Evolutionary conservation across 257 asterid species (phyloP), one percentile per base, ranked within the genome.

Genomic region (Salvia splendens): DNA sequence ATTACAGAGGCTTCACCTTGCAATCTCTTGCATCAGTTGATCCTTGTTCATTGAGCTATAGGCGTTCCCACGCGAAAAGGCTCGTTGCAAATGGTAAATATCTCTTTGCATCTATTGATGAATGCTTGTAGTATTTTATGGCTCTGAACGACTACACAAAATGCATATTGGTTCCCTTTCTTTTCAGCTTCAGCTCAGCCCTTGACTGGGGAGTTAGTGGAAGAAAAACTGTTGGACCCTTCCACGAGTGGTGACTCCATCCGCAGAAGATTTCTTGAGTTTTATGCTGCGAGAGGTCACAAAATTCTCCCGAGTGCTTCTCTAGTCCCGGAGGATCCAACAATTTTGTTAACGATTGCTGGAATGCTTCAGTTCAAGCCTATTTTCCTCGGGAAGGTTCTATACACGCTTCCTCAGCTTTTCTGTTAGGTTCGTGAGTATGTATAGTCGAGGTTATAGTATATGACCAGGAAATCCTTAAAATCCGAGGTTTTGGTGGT

Each of bases 341-440:
- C 98, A 1, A 97, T 92, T 82, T 81, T 92, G 67, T 82, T 92
- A 63, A 92, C 98, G 33, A 92, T 92, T 63, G 98, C 98, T 50
- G 98, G 97, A 73, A 92, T 92, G 97, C 97, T 92, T 76, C 98
- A 83, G 84, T 92, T 92, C 91, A 92, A 92, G 81, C 97, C 97
- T 42, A 85, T 92, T 59, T 92, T 92, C 83, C 97, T 89, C 1
- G 98, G 97, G 77, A 89, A 92, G 98, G 98, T 89, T 69, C 63
- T 54, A 49, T 50, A 73, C 12, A 28, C n/a, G 72, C 66, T 59
- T 72, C 55, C 72, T 69, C 17, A 61, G 40, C 71, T 77, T 63
- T 75, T 61, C 51, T 12, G 70, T 35, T 61, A 61, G 70, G 72
- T 67, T 68, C 35, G 59, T 56, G 40, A 49, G 68, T 40, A 64